Evolutionary conservation across 768 basidiomycete genomes (phyloP).

Genomic region (Boletus pseudo-olivaceus): DNA sequence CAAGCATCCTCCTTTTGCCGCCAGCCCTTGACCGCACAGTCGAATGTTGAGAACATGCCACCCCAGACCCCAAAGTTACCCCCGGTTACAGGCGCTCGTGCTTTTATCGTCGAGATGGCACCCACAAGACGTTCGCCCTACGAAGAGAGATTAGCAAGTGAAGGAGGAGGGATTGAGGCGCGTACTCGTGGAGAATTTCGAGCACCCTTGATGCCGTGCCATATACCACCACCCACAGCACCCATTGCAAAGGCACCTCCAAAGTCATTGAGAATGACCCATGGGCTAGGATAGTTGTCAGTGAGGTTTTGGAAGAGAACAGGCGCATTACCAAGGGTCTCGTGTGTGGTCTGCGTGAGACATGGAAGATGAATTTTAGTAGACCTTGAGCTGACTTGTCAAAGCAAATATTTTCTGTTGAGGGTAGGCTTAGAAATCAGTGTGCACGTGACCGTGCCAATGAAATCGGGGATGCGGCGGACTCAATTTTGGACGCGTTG

Average conservation of each 20-base stretch:
- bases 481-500: conserved; percentile 21
- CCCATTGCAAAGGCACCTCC: conserved; percentile 98
- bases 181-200: conserved; percentile 91
- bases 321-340: conserved; percentile 75
- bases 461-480: conserved; percentile 5
- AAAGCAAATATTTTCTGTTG: conserved; percentile 24
- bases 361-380: conserved; percentile 41
- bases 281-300: conserved; percentile 59
- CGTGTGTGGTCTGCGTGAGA: conserved; percentile 89
- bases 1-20: conserved; percentile 98
- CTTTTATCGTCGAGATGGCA: conserved; percentile 94
- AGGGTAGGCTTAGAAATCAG: conserved; percentile 28
- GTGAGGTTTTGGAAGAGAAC: neutral
- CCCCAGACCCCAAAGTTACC: conserved; percentile 97
- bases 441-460: conserved; percentile 31
- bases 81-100: conserved; percentile 95
- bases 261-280: conserved; percentile 98
- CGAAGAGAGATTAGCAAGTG: neutral
- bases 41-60: conserved; percentile 98
- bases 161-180: neutral
- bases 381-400: neutral
- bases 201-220: conserved; percentile 98
- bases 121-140: conserved; percentile 94
- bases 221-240: conserved; percentile 94
- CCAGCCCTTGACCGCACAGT: conserved; percentile 96